Evolutionary conservation across 805 yeast genomes (phyloP).

Genomic region (Candida ipomoeae): DNA sequence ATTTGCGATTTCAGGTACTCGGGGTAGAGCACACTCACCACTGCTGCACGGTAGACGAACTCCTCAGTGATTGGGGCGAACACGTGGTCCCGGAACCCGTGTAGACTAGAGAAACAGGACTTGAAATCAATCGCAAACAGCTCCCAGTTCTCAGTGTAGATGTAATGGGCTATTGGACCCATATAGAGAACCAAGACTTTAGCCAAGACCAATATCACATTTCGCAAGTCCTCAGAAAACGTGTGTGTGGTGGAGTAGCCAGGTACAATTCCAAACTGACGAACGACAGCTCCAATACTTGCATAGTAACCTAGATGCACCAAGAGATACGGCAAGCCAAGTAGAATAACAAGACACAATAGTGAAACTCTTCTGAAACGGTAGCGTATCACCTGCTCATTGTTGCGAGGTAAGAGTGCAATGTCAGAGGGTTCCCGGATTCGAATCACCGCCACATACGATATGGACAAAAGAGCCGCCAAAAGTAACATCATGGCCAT

Average conservation of each 20-base stretch:
- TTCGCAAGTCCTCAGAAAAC: constrained; percentile 11
- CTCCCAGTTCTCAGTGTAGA: constrained; percentile 1
- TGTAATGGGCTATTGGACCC: constrained; percentile 20
- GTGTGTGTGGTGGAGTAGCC: constrained; percentile 21
- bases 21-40: constrained; percentile 23
- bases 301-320: constrained; percentile 10
- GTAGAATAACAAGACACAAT: constrained; percentile 27
- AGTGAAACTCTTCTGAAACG: constrained; percentile 36
- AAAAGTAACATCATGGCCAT: constrained; percentile 7
- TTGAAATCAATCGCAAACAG: constrained; percentile 16
- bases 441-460: constrained; percentile 46
- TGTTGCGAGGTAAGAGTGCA: constrained; percentile 33
- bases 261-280: constrained; percentile 33
- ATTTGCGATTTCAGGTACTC: constrained; percentile 2
- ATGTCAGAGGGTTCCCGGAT: constrained; percentile 22
- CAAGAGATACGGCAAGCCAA: constrained; percentile 25
- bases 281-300: constrained; percentile 8
- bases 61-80: constrained; percentile 82
- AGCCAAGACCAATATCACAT: constrained; percentile 9
- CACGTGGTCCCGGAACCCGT: constrained; percentile 52
- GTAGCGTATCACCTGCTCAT: constrained; percentile 38
- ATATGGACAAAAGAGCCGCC: constrained; percentile 34
- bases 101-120: constrained; percentile 23
- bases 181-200: constrained; percentile 17
- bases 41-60: constrained; percentile 56